Evolutionary conservation across 139 green algal genomes (phyloP), one percentile per base, ranked within the genome.

Genomic region (Mesotaenium endlicherianum): DNA sequence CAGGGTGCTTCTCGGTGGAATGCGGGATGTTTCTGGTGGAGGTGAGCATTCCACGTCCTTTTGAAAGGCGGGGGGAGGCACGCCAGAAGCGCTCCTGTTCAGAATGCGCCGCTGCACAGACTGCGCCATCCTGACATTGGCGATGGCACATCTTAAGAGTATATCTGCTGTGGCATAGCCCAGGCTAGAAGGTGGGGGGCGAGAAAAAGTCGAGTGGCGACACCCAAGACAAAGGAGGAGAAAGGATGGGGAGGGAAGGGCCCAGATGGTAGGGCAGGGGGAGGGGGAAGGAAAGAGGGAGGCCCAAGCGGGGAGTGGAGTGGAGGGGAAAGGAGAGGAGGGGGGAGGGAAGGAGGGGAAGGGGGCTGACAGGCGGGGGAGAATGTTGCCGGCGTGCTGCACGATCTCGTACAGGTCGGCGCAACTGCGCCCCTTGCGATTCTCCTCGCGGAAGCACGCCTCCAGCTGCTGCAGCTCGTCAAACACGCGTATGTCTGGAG

Each of bases 311-410:
- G 3, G 55, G 8, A 5, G 55, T 1, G 16, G 55, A 67, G 53
- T 2, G 53, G 31, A 36, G 4, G 4, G 53, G n/a, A 26, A 26
- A 5, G 53, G 53, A 64, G 4, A 2, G 3, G 3, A 2, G 53
- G 53, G 53, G 31, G 31, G 53, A 64, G 4, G 2, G 53, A 1
- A 64, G 2, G 53, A 64, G 4, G 11, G 47, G 30, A 71, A 71
- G 11, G 60, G 60, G 11, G 89, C 90, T 93, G 86, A 96, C 89
- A 98, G 88, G 43, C 95, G 87, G 0, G 96, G 96, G n/a, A 99
- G 84, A 0, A 99, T 92, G 83, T 98, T 97, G 70, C 95, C 95
- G 3, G 94, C 94, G 86, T 98, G 94, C 89, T 99, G 96, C 80
- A 98, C 95, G 36, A 96, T 85, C 87, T 98, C 94, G 84, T 98